A percentile compares a stretch with the other conserved stretches of the same genome.
Conservation (phyloP, 2,329 filamentous ascomycete genomes). For the Penicillium italicum region DNA sequence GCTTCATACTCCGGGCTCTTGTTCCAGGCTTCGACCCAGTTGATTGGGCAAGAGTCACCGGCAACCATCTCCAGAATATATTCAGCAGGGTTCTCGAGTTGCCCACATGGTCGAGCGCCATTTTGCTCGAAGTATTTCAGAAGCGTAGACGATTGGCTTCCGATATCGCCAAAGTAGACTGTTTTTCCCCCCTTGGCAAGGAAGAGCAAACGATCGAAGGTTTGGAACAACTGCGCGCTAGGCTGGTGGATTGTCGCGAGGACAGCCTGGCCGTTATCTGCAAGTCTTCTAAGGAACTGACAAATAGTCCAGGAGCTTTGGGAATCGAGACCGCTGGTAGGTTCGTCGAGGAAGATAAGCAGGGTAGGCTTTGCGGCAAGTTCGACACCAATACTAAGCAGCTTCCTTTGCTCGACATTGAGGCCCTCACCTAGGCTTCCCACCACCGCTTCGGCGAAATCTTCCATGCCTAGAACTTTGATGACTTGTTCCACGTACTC, state of each 20-base stretch:
- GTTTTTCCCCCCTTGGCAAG: conserved; percentile 61
- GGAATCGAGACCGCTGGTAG: conserved; percentile 76
- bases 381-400: conserved; percentile 89
- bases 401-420: conserved; percentile 60
- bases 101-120: conserved; percentile 56
- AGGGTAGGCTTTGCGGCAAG: conserved; percentile 84
- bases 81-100: conserved; percentile 68
- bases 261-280: conserved; percentile 79
- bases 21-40: conserved; percentile 63
- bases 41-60: conserved; percentile 33
- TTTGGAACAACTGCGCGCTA: conserved; percentile 82
- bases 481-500: conserved; percentile 79
- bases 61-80: conserved; percentile 65
- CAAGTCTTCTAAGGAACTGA: conserved; percentile 76
- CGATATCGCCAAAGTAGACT: conserved; percentile 65
- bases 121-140: conserved; percentile 61
- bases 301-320: conserved; percentile 88
- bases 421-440: conserved; percentile 76
- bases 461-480: conserved; percentile 78
- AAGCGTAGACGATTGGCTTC: conserved; percentile 52
- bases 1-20: conserved; percentile 52
- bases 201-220: conserved; percentile 63
- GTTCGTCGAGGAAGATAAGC: conserved; percentile 84
- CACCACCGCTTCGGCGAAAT: conserved; percentile 84
- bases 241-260: conserved; percentile 93